phyloP scores from a whole-genome alignment of 164 flowering plant genomes.

The Tetracentron sinense region DNA sequence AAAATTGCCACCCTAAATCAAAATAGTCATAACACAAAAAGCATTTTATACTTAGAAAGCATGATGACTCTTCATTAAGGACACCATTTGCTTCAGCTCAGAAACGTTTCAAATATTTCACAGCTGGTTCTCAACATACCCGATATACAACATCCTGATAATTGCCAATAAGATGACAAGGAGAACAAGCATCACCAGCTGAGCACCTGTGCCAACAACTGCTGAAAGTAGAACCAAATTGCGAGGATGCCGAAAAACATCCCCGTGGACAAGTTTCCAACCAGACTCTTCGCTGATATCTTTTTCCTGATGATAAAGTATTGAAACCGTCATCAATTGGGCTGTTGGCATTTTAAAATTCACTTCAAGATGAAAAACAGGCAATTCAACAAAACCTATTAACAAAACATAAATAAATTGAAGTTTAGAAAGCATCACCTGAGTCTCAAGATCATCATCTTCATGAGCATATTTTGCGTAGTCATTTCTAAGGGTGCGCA shows the following conservation, averaged over 20 bases:
- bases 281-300: conserved; percentile 99
- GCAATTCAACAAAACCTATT: not conserved
- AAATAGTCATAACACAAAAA: no score
- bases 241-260: conserved; percentile 90
- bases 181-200: conserved; percentile 85
- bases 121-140: conserved; percentile 53
- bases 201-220: conserved; percentile 97
- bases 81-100: not conserved
- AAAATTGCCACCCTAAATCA: no score
- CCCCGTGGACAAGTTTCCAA: conserved; percentile 99
- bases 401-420: not conserved
- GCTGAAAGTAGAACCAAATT: conserved; percentile 79
- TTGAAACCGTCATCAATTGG: not conserved
- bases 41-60: no score
- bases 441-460: conserved; percentile 94
- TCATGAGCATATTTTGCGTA: conserved; percentile 99
- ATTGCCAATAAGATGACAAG: conserved; percentile 92
- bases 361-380: not conserved
- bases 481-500: conserved; percentile 98
- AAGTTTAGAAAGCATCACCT: conserved; percentile 42
- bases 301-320: conserved; percentile 58
- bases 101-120: not conserved
- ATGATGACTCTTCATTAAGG: no score
- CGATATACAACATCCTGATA: conserved; percentile 85
- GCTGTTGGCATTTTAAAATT: not conserved